Conservation (phyloP, 1,284 basidiomycete species). For the Megacollybia platyphylla region DNA sequence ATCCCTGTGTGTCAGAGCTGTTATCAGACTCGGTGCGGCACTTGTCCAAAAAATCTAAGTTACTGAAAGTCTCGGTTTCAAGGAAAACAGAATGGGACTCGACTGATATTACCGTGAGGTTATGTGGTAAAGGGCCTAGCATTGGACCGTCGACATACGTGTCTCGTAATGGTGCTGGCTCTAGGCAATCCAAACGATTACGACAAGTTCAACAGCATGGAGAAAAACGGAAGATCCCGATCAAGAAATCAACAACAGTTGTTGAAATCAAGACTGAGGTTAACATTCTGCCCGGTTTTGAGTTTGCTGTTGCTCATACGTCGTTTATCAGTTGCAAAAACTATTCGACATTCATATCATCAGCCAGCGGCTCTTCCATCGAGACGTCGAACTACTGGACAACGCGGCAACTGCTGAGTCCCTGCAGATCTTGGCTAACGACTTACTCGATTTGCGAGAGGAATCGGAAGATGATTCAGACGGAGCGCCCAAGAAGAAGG, state of each 20-base stretch:
- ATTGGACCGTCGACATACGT: slow-evolving; percentile 8
- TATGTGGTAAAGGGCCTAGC: slow-evolving; percentile 15
- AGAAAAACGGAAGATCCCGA: slow-evolving; percentile 34
- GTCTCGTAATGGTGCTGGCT: slow-evolving; percentile 12
- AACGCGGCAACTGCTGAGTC: slow-evolving; percentile 43
- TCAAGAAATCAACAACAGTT: slow-evolving; percentile 54
- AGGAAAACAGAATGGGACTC: slow-evolving; percentile 38
- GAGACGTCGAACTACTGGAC: slow-evolving; percentile 50
- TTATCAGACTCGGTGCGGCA: slow-evolving; percentile 40
- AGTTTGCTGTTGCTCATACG: background rate
- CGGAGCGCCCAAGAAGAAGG: slow-evolving; percentile 26
- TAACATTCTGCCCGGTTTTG: slow-evolving; percentile 10
- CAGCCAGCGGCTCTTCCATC: slow-evolving; percentile 57
- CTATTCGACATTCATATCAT: slow-evolving; percentile 56
- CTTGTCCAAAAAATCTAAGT: slow-evolving; percentile 4
- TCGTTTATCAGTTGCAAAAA: slow-evolving; percentile 35
- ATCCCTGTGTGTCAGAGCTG: slow-evolving; percentile 49
- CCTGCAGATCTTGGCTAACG: slow-evolving; percentile 52
- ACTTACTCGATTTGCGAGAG: slow-evolving; percentile 53
- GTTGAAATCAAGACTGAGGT: slow-evolving; percentile 70
- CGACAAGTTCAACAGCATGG: slow-evolving; percentile 38
- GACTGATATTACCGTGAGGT: slow-evolving; percentile 38
- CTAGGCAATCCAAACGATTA: slow-evolving; percentile 56
- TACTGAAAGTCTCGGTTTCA: slow-evolving; percentile 10
- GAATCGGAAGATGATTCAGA: slow-evolving; percentile 46